Conservation (phyloP, 2,329 filamentous ascomycete species). For the Talaromyces piceae region DNA sequence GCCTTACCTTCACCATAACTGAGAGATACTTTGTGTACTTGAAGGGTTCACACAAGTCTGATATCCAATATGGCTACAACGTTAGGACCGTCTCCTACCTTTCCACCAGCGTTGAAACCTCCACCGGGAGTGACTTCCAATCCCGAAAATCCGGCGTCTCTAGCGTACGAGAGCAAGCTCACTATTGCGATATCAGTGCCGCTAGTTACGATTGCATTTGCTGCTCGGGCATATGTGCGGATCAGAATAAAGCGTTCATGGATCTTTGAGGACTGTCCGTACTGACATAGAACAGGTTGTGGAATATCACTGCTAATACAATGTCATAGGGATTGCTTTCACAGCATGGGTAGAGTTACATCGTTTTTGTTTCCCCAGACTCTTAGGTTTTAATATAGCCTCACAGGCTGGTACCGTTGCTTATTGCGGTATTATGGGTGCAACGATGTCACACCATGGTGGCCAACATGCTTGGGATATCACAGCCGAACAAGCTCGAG, state of each 20-base stretch:
- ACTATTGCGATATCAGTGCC: conserved; percentile 1
- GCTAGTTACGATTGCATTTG: background rate
- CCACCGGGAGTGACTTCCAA: conserved; percentile 1
- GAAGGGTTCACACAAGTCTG: background rate
- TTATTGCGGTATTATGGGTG: conserved; percentile 3
- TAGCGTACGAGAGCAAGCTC: background rate
- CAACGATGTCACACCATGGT: conserved; percentile 4
- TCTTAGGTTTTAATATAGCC: background rate
- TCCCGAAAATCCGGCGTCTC: background rate
- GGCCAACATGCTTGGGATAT: conserved; percentile 5
- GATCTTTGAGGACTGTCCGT: conserved; percentile 4
- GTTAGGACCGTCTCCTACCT: background rate
- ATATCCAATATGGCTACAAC: background rate
- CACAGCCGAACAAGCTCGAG: background rate
- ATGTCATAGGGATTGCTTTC: background rate
- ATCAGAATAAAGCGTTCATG: conserved; percentile 4
- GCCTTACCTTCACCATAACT: background rate
- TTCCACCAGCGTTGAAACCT: background rate
- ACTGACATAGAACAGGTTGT: background rate
- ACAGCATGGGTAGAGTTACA: background rate
- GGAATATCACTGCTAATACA: background rate
- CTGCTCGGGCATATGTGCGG: background rate
- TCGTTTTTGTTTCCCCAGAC: background rate
- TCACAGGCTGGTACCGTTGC: conserved; percentile 1
- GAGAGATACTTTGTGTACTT: background rate